phyloP scores from a whole-genome alignment of 768 basidiomycete species.

The Rhodosporidiobolus sp. region DNA sequence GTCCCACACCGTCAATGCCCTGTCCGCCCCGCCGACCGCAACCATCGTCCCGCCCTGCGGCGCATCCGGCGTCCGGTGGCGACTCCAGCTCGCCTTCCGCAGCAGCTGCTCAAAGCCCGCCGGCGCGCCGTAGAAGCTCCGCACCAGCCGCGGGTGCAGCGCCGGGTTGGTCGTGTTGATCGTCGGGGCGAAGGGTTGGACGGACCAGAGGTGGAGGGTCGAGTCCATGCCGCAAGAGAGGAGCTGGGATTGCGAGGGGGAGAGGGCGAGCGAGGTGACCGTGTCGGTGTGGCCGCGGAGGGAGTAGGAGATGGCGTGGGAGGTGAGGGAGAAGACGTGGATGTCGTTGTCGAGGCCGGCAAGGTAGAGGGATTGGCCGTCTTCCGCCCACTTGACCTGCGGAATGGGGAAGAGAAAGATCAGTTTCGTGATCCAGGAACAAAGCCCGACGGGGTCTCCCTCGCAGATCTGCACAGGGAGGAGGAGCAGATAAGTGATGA shows the following conservation, averaged over 20 bases:
- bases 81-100: conserved; percentile 71
- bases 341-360: conserved; percentile 94
- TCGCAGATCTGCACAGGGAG: not conserved
- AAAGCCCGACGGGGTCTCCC: not conserved
- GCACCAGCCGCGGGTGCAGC: conserved; percentile 41
- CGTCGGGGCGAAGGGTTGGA: conserved; percentile 86
- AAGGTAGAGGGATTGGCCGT: conserved; percentile 84
- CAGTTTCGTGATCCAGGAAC: no score
- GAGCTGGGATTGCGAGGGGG: conserved; percentile 80
- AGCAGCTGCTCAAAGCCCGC: conserved; percentile 91
- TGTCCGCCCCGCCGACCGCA: conserved; percentile 52
- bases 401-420: not conserved
- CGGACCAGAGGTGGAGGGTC: conserved; percentile 81
- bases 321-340: conserved; percentile 58
- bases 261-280: conserved; percentile 85
- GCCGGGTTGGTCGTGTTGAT: conserved; percentile 74
- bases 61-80: conserved; percentile 12
- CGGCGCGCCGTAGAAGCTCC: conserved; percentile 63
- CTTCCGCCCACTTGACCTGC: conserved; percentile 66
- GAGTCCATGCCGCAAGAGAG: conserved; percentile 89
- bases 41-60: conserved; percentile 47
- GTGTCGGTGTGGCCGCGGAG: conserved; percentile 86
- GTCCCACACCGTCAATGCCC: conserved; percentile 52
- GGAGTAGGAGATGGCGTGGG: conserved; percentile 66
- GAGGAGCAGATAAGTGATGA: conserved; percentile 51